These are phyloP conservation scores for Abrus precatorius DNA, from an alignment of 306 rosid genomes.

Conservation along the genomic window DNA sequence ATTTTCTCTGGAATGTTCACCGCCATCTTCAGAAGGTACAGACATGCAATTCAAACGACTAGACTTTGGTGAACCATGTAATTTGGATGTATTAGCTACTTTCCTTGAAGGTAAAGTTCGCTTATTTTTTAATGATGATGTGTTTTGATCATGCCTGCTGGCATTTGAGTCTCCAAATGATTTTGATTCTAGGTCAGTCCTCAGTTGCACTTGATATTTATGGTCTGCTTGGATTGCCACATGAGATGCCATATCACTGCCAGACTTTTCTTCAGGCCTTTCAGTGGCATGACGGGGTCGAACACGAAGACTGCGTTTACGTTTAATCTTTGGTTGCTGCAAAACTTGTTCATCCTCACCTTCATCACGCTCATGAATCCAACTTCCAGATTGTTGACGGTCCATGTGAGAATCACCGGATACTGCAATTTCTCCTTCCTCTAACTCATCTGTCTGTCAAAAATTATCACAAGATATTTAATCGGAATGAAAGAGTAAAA, in stretches of 20 bases:
- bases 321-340: slow-evolving; percentile 92
- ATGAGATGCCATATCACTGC: slow-evolving; percentile 69
- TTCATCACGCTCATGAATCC: slow-evolving; percentile 95
- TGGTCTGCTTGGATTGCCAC: slow-evolving; percentile 70
- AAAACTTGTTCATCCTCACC: slow-evolving; percentile 95
- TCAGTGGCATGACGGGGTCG: slow-evolving; percentile 88
- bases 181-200: slow-evolving; percentile 70
- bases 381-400: slow-evolving; percentile 92
- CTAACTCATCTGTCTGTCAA: slow-evolving; percentile 89
- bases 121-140: slow-evolving; percentile 68
- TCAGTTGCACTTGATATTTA: slow-evolving; percentile 64
- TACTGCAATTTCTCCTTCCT: slow-evolving; percentile 93
- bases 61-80: slow-evolving; percentile 78
- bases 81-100: slow-evolving; percentile 69
- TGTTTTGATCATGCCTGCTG: slow-evolving; percentile 73
- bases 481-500: slow-evolving; percentile 52
- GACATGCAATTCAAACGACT: slow-evolving; percentile 72
- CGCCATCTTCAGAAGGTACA: slow-evolving; percentile 67
- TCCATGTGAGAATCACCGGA: slow-evolving; percentile 98
- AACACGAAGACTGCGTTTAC: slow-evolving; percentile 92
- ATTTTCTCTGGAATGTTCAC: slow-evolving; percentile 74
- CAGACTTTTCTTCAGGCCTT: slow-evolving; percentile 82
- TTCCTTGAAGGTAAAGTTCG: slow-evolving; percentile 77
- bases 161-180: slow-evolving; percentile 61
- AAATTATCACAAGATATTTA: slow-evolving; percentile 35